phyloP scores from a whole-genome alignment of 176 grass and related monocot species.

The Canna indica region DNA sequence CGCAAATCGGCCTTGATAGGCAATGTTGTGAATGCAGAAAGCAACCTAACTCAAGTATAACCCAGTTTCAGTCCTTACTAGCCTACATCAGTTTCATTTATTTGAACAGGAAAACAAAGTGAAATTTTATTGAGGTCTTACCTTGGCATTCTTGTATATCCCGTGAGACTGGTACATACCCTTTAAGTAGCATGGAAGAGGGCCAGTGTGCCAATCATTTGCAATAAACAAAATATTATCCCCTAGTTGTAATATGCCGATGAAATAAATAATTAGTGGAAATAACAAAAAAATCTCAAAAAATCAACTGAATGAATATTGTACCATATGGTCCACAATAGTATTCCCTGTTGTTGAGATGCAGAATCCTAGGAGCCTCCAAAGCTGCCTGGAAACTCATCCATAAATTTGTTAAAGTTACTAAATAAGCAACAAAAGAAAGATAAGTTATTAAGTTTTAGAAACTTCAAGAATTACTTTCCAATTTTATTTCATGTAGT shows the following conservation, averaged over 20 bases:
- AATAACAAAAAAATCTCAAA: neutral
- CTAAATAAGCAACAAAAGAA: too few species aligned
- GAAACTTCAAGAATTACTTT: too few species aligned
- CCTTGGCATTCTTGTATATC: conserved; percentile 73
- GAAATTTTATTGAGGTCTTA: neutral
- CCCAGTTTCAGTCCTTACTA: neutral
- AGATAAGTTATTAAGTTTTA: too few species aligned
- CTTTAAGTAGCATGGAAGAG: conserved; percentile 70
- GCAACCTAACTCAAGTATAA: conserved; percentile 37
- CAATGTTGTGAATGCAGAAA: conserved; percentile 98
- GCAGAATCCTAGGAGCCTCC: conserved; percentile 67
- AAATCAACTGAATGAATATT: neutral
- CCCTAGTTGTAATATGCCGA: conserved; percentile 28
- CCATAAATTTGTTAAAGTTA: too few species aligned
- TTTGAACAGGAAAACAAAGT: too few species aligned
- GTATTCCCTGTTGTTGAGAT: conserved; percentile 55
- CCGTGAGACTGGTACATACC: conserved; percentile 57
- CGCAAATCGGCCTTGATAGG: conserved; percentile 75
- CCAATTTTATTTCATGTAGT: too few species aligned
- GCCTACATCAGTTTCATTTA: too few species aligned
- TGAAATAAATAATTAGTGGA: neutral
- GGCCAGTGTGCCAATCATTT: conserved; percentile 87
- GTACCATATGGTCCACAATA: conserved; percentile 70
- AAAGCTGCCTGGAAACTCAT: conserved; percentile 75
- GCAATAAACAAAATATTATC: conserved; percentile 76